These are phyloP conservation scores for Trametes sanguinea DNA, from an alignment of 768 basidiomycete species.

Conservation along the genomic window DNA sequence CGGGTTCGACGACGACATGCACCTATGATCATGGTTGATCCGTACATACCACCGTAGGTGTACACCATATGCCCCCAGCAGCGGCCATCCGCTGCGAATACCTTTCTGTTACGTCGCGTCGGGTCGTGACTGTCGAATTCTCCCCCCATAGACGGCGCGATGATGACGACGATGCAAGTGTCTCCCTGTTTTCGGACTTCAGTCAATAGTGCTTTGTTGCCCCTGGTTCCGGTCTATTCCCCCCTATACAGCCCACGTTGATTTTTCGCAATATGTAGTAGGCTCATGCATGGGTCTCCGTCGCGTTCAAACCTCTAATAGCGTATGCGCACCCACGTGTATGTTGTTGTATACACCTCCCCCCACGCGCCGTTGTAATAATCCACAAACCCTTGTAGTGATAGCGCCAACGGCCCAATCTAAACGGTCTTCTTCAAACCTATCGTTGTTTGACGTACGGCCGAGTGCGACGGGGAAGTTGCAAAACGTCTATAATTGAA, in stretches of 20 bases:
- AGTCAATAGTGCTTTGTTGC: background rate
- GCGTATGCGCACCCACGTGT: background rate
- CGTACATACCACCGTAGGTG: background rate
- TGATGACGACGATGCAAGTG: background rate
- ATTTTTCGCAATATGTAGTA: constrained; percentile 9
- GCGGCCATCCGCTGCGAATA: too few relatives aligned
- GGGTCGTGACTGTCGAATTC: too few relatives aligned
- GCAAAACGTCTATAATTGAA: background rate
- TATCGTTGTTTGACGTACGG: too few relatives aligned
- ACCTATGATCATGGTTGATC: constrained; percentile 28
- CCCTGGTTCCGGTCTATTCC: background rate
- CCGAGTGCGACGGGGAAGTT: background rate
- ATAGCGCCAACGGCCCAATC: background rate
- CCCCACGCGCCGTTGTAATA: constrained; percentile 19
- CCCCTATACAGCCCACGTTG: too few relatives aligned
- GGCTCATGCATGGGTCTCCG: background rate
- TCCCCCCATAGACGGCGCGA: background rate
- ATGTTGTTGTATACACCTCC: background rate
- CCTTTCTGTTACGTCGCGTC: too few relatives aligned
- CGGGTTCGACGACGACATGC: constrained; percentile 38
- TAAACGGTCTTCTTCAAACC: background rate
- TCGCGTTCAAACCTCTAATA: background rate
- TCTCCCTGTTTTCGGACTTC: background rate
- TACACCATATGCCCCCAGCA: background rate
- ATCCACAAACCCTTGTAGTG: constrained; percentile 10